Evolutionary conservation across 345 rosid genomes (phyloP).

Genomic region (Pugionium dolabratum): DNA sequence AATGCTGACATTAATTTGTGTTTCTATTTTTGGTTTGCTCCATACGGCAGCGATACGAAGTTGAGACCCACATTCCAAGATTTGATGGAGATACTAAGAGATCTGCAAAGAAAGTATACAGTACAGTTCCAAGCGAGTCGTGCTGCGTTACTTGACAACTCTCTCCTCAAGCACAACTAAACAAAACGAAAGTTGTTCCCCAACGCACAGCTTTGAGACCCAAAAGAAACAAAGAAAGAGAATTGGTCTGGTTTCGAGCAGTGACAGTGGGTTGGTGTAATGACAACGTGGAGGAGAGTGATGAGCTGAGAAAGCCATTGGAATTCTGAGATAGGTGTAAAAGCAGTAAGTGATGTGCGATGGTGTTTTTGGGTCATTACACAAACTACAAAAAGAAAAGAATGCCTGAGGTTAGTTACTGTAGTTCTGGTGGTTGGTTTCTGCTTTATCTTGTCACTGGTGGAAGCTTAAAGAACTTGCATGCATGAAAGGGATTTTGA

Average conservation of each 20-base stretch:
- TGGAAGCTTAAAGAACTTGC: too few relatives aligned
- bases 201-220: conserved; percentile 13
- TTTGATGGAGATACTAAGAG: conserved; percentile 74
- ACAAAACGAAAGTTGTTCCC: conserved; percentile 10
- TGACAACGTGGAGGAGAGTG: conserved; percentile 28
- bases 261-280: conserved; percentile 23
- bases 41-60: conserved; percentile 58
- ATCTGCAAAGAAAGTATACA: conserved; percentile 66
- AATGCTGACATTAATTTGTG: conserved; percentile 1
- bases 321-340: conserved; percentile 5
- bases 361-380: conserved; percentile 5
- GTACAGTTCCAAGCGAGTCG: conserved; percentile 76
- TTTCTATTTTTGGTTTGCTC: too few relatives aligned
- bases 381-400: too few relatives aligned
- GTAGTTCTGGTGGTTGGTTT: too few relatives aligned
- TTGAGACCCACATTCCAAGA: conserved; percentile 85
- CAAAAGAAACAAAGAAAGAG: conserved; percentile 5
- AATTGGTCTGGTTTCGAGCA: conserved; percentile 18
- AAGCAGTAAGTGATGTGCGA: not conserved
- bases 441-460: too few relatives aligned
- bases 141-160: conserved; percentile 48
- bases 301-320: conserved; percentile 7
- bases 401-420: too few relatives aligned
- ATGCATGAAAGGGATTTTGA: too few relatives aligned
- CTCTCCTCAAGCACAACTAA: conserved; percentile 48